Percentiles rank a stretch among this genome's conserved stretches.
Conservation (phyloP, 2,329 filamentous ascomycete genomes). For the Ploettnerulaceae sp. region DNA sequence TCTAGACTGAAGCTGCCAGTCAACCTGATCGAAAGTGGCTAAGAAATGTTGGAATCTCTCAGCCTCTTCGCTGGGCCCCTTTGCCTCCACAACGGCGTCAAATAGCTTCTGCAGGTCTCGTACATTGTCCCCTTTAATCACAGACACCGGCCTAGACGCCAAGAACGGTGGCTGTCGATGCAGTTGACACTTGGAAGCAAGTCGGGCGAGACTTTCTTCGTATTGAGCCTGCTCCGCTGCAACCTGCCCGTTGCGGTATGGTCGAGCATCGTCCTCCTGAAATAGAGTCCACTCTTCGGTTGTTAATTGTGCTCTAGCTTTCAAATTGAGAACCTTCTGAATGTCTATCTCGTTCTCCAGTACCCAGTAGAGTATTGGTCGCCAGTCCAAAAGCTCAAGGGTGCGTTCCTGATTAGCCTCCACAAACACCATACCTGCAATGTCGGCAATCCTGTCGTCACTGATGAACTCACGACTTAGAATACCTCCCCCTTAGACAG, state of each 20-base stretch:
- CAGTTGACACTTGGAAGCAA: slow-evolving; percentile 1
- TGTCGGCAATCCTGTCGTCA: background rate
- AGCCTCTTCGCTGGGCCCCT: slow-evolving; percentile 35
- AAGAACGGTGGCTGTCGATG: background rate
- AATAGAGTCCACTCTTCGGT: slow-evolving; percentile 14
- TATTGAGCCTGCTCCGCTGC: slow-evolving; percentile 8
- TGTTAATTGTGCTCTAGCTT: slow-evolving; percentile 3
- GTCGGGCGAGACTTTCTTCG: slow-evolving; percentile 3
- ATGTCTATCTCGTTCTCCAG: background rate
- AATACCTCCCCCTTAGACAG: slow-evolving; percentile 13
- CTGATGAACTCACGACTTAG: slow-evolving; percentile 17
- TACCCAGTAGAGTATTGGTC: background rate
- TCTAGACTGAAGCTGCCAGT: slow-evolving; percentile 30
- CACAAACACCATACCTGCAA: slow-evolving; percentile 23
- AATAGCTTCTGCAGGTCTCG: slow-evolving; percentile 26
- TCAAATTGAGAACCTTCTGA: background rate
- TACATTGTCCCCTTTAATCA: slow-evolving; percentile 9
- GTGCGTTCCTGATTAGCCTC: slow-evolving; percentile 20
- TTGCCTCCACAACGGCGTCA: slow-evolving; percentile 32
- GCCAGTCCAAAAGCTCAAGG: slow-evolving; percentile 7
- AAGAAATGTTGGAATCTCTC: slow-evolving; percentile 29
- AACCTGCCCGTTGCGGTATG: background rate
- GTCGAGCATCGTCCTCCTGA: background rate
- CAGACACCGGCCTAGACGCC: background rate
- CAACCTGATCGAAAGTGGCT: slow-evolving; percentile 28